Evolutionary conservation across 2,329 filamentous ascomycete genomes (phyloP).

Genomic region (Colletotrichum tanaceti): DNA sequence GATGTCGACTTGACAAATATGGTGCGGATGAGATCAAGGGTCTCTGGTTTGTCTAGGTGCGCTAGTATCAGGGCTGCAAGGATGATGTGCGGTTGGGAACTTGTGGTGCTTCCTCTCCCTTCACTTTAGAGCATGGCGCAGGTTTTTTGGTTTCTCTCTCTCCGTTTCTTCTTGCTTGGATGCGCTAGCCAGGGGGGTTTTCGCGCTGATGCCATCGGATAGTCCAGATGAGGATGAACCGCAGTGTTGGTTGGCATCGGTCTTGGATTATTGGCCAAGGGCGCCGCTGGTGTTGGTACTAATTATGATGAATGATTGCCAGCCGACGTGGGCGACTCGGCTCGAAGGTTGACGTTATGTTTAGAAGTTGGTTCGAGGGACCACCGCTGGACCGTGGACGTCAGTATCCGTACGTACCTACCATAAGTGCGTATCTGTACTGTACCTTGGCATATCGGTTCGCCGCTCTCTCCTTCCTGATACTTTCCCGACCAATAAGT

Average conservation of each 20-base stretch:
- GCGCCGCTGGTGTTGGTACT: constrained; percentile 1
- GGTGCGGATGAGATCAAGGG: constrained; percentile 14
- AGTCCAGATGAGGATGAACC: constrained; percentile 3
- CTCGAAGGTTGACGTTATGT: neutral
- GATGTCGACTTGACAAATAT: constrained; percentile 10
- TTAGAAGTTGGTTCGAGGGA: neutral
- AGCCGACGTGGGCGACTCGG: neutral
- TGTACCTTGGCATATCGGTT: neutral
- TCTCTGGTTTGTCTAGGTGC: neutral
- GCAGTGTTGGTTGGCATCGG: constrained; percentile 7
- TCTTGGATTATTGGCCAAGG: constrained; percentile 11
- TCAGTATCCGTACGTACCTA: no score
- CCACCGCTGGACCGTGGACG: no score
- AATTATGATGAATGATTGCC: neutral
- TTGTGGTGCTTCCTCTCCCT: constrained; percentile 15
- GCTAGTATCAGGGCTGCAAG: constrained; percentile 20
- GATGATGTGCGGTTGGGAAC: constrained; percentile 5
- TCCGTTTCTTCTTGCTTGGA: neutral
- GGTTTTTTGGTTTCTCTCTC: neutral
- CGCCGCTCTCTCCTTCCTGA: neutral
- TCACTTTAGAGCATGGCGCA: constrained; percentile 12
- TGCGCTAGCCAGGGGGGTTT: constrained; percentile 12
- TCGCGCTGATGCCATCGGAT: neutral
- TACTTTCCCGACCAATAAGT: no score
- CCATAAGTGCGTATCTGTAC: constrained; percentile 1